A percentile compares a stretch with the other conserved stretches of the same genome.
Conservation (phyloP, 2,329 filamentous ascomycete genomes). For the Lomentospora prolificans region DNA sequence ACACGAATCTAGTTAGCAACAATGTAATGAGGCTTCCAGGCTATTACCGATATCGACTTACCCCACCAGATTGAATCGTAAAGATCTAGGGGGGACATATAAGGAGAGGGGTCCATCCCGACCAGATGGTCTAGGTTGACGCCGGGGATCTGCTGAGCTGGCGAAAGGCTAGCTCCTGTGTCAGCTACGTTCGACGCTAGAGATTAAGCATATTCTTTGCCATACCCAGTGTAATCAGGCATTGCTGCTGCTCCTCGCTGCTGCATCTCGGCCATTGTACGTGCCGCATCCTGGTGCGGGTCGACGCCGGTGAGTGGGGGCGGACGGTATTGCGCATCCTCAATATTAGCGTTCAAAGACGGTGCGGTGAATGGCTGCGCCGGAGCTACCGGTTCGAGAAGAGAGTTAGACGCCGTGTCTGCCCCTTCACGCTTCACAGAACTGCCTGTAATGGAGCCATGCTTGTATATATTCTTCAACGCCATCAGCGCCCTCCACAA, state of each 20-base stretch:
- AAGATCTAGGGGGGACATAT: slow-evolving; percentile 58
- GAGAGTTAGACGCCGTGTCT: slow-evolving; percentile 32
- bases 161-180: neutral
- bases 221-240: slow-evolving; percentile 34
- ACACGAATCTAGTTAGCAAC: neutral
- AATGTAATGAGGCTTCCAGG: neutral
- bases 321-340: slow-evolving; percentile 3
- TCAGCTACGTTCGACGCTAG: neutral
- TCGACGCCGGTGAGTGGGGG: slow-evolving; percentile 25
- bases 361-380: neutral
- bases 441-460: slow-evolving; percentile 46
- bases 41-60: slow-evolving; percentile 28
- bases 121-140: slow-evolving; percentile 34
- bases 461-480: slow-evolving; percentile 56
- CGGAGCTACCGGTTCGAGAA: slow-evolving; percentile 12
- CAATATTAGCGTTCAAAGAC: neutral
- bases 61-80: slow-evolving; percentile 62
- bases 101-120: slow-evolving; percentile 43
- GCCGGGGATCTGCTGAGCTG: slow-evolving; percentile 4
- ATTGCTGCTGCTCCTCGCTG: slow-evolving; percentile 37
- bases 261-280: slow-evolving; percentile 58
- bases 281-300: slow-evolving; percentile 46
- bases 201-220: neutral
- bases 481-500: slow-evolving; percentile 51
- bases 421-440: slow-evolving; percentile 37